Evolutionary conservation across 352 stramenopile species (phyloP), one percentile per base, ranked within the genome.

Genomic region (Pythium volutum): DNA sequence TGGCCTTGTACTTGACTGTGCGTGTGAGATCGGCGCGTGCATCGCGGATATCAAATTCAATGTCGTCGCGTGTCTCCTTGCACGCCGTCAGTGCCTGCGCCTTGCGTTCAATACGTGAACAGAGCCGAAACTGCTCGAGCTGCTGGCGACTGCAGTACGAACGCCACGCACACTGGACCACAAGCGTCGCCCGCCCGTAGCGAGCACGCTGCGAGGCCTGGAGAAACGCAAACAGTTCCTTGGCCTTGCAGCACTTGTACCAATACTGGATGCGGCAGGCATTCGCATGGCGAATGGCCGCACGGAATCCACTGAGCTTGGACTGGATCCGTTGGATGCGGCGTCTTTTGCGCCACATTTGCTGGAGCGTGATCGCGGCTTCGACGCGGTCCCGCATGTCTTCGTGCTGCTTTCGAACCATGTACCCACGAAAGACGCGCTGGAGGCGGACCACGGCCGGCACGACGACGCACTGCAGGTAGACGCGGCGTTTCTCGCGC

Each of bases 1-100:
- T 91, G 33, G 77, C 77, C 56, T 89, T 87, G 71, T 88, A 88
- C 62, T 85, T 85, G 60, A 87, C 74, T n/a, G 89, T 54, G 2
- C 78, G 79, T 51, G 87, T 87, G 2, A 90, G 58, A 62, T 92
- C 82, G 3, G 53, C 54, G 4, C 74, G 74, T 0, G 79, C 75
- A 43, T 94, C 83, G 3, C 85, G 60, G 20, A 87, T 71, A 52
- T 92, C 84, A 47, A 91, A 86, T 50, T 87, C 71, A 34, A 92
- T 82, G 60, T 88, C 82, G 26, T 92, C 81, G 6, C 76, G 77
- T 6, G 74, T 55, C 22, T 89, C 72, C 46, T 89, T 88, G 6
- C 66, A 66, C 16, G 74, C 52, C 0, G 79, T 88, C 15, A 92
- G 59, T 23, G 75, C 63, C 18, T 62, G 64, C 5, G 81, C 83